Conservation (phyloP, 495 filamentous ascomycete species). For the Trichoderma parareesei region DNA sequence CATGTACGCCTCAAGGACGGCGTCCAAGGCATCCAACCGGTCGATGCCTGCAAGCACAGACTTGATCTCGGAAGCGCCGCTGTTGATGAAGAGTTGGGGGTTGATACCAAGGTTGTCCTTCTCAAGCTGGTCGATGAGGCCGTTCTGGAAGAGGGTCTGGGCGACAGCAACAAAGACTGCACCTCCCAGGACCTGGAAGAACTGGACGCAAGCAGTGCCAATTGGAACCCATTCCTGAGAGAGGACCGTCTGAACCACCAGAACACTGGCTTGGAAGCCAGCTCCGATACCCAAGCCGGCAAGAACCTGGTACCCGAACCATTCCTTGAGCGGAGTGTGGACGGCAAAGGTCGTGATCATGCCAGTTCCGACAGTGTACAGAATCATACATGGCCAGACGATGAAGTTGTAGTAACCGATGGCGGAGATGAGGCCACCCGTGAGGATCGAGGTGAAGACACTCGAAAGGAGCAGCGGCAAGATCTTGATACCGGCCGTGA, state of each 20-base stretch:
- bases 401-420: conserved; percentile 48
- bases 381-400: conserved; percentile 33
- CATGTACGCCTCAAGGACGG: conserved; percentile 37
- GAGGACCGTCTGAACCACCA: conserved; percentile 48
- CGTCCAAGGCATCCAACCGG: conserved; percentile 20
- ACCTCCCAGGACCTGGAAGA: conserved; percentile 59
- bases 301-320: conserved; percentile 50
- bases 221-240: conserved; percentile 49
- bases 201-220: conserved; percentile 56
- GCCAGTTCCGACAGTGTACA: conserved; percentile 41
- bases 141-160: conserved; percentile 58
- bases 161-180: conserved; percentile 62
- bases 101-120: conserved; percentile 25
- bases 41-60: conserved; percentile 24
- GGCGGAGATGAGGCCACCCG: conserved; percentile 34
- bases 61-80: conserved; percentile 36
- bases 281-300: conserved; percentile 37
- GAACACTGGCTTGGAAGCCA: conserved; percentile 35
- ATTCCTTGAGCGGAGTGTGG: conserved; percentile 34
- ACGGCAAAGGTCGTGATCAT: conserved; percentile 41
- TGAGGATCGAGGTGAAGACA: conserved; percentile 43
- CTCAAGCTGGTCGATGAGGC: conserved; percentile 33
- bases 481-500: conserved; percentile 68
- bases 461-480: conserved; percentile 65
- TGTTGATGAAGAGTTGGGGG: conserved; percentile 30